Percentiles rank a stretch among this genome's conserved stretches.
Conservation (phyloP, 352 stramenopile genomes). For the Globisporangium cystogenes region DNA sequence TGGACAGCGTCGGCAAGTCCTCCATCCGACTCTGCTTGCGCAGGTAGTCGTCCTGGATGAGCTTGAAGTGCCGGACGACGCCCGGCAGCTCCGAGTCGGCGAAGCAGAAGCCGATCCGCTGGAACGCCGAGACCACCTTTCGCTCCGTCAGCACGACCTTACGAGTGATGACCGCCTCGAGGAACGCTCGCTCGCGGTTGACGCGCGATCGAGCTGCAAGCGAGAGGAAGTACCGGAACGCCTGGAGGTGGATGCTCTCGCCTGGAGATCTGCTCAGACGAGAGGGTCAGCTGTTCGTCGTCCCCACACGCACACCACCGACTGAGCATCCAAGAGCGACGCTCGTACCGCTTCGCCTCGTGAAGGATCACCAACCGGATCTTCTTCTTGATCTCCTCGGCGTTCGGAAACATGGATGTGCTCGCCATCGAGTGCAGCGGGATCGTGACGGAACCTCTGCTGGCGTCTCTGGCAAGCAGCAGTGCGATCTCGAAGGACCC, state of each 20-base stretch:
- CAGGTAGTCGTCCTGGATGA: constrained; percentile 46
- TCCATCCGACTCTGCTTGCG: constrained; percentile 48
- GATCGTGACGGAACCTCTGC: constrained; percentile 20
- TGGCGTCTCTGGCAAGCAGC: constrained; percentile 26
- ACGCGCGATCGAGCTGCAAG: constrained; percentile 31
- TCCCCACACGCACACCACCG: not conserved
- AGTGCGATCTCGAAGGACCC: constrained; percentile 56
- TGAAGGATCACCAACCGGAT: constrained; percentile 49
- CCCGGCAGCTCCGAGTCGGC: constrained; percentile 34
- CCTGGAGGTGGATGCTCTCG: constrained; percentile 51
- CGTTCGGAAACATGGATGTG: constrained; percentile 39
- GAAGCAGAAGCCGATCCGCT: constrained; percentile 58
- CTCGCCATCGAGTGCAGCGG: constrained; percentile 49
- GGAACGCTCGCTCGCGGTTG: constrained; percentile 47
- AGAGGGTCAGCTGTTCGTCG: not conserved
- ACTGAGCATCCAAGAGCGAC: not conserved
- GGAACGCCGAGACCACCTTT: constrained; percentile 39
- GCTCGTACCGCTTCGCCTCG: constrained; percentile 46
- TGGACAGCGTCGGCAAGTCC: constrained; percentile 52
- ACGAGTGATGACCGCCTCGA: constrained; percentile 60
- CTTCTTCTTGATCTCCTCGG: constrained; percentile 46
- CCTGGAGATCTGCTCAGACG: constrained; percentile 24
- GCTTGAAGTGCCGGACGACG: constrained; percentile 39
- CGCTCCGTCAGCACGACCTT: constrained; percentile 58
- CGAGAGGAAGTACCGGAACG: constrained; percentile 51